Base-by-base conservation (phyloP, 2,329 filamentous ascomycete species). In the Exophiala alcalophila region DNA sequence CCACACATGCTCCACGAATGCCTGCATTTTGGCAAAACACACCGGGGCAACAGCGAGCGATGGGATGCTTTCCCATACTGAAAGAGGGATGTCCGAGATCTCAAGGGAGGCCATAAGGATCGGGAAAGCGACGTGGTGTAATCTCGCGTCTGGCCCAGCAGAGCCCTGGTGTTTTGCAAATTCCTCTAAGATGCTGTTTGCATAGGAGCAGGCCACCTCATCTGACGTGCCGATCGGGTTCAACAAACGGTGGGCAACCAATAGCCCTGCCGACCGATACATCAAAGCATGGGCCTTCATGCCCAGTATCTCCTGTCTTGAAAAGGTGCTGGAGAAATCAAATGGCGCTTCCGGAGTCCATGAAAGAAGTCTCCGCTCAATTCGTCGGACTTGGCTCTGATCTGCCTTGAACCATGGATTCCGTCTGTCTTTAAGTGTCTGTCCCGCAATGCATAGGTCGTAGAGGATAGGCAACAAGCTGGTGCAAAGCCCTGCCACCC, bases 241-340 rank as follows among this genome's bases (percentile, higher is more conserved):
- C 20, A 58, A 47, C 20, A 61, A 38, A 1, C 61, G 58, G 36
- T 64, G 61, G 21, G 62, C 53, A 11, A 61, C 37, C 16, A 63
- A 46, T 15, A 62, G 45, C 24, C 47, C 56, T 2, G 57, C 59
- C 2, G 55, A 27, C 8, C 57, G 56, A 49, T 63, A 64, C 7
- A 60, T 50, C n/a, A 48, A 53, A 8, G 61, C 59, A 32, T 64
- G 61, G 5, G 60, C 55, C 14, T 56, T 40, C 55, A 64, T 61
- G 5, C 47, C 46, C 23, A 56, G 15, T 14, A 58, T 50, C 30
- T 63, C 61, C 24, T 53, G 37, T n/a, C 50, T 35, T 2, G 52
- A 50, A 34, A 59, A 62, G 0, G 36, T 40, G 0, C 32, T 36
- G 11, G 52, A 51, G 15, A 61, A 37, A 2, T 56, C 24, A 9